Base-by-base conservation (phyloP, 345 rosid species). In the Boechera stricta region DNA sequence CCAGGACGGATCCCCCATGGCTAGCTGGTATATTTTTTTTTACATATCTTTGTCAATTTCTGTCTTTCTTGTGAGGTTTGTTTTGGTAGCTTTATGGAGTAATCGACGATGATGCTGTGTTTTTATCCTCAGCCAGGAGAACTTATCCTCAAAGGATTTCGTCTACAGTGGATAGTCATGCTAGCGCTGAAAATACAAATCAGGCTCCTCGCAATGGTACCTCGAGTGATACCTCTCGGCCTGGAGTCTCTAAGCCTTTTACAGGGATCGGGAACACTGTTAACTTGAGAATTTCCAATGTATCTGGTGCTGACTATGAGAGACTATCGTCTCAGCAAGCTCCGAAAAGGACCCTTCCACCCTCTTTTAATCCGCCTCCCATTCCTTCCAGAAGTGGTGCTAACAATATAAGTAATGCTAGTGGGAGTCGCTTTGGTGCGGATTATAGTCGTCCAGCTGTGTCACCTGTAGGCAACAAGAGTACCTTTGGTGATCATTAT, bases 331-430 rank as follows among this genome's bases (percentile, higher is more conserved):
- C 94, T 41, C 90, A 87, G 18, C 91, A 85, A 71, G 89, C 91
- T 78, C 74, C 83, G 32, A 86, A 73, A 83, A 86, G 96, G 80
- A 86, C 89, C 48, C 86, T 92, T 82, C 96, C 98, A 21, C 54
- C 84, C 21, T 83, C 89, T 76, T 57, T 86, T 64, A 79, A 68
- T 73, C 52, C 67, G 21, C 71, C 79, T 67, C 64, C 65, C 28
- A 28, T 73, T 33, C 75, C 76, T 71, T 57, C 72, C 13, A 79
- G 78, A 77, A 56, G 69, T 51, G 61, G 16, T 7, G 5, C 75
- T 54, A 81, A 51, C 75, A 72, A 35, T 47, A 52, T 44, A 29
- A 86, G 81, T 67, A 70, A 70, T 7, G 54, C 10, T 41, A 79
- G 68, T 55, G 64, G 74, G 71, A 67, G 49, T 80, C 84, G 67